phyloP scores from a whole-genome alignment of 2,329 filamentous ascomycete species.

The Monosporascus cannonballus region DNA sequence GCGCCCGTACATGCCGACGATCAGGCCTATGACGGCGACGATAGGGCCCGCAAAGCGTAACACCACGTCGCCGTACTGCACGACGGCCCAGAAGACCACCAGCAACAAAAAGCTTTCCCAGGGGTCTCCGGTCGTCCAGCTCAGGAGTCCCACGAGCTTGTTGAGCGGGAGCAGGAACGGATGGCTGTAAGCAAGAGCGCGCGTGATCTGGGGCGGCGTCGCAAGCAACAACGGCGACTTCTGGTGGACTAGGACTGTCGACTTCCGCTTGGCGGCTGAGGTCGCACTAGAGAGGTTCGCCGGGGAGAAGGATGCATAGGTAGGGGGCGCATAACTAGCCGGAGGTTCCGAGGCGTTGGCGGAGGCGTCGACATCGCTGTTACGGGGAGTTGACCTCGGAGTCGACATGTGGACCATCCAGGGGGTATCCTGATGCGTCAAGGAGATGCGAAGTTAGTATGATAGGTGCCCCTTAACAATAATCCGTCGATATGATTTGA shows the following conservation, averaged over 20 bases:
- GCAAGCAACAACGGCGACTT: conserved; percentile 90
- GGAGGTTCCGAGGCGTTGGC: conserved; percentile 24
- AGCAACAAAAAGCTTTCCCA: conserved; percentile 97
- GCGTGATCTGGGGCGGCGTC: conserved; percentile 89
- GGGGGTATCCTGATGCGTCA: conserved; percentile 34
- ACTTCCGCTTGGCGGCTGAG: conserved; percentile 67
- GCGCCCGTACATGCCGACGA: conserved; percentile 86
- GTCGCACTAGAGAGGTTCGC: conserved; percentile 61
- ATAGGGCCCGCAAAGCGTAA: conserved; percentile 78
- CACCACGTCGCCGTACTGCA: conserved; percentile 81
- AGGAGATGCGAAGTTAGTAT: conserved; percentile 10
- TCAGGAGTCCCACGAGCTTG: conserved; percentile 75
- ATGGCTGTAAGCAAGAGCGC: conserved; percentile 91
- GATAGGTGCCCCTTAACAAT: neutral
- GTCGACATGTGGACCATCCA: conserved; percentile 50
- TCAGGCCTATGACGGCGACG: conserved; percentile 71
- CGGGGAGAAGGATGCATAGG: conserved; percentile 86
- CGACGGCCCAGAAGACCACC: conserved; percentile 75
- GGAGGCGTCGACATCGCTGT: conserved; percentile 27
- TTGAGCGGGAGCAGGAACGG: conserved; percentile 89
- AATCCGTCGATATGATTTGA: too few species aligned
- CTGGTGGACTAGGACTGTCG: conserved; percentile 91
- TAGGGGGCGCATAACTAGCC: conserved; percentile 51
- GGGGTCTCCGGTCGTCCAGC: conserved; percentile 88
- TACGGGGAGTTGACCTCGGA: conserved; percentile 33